These are phyloP conservation scores for Aspergillus sp. DNA, from an alignment of 2,329 filamentous ascomycete species.

Conservation along the genomic window DNA sequence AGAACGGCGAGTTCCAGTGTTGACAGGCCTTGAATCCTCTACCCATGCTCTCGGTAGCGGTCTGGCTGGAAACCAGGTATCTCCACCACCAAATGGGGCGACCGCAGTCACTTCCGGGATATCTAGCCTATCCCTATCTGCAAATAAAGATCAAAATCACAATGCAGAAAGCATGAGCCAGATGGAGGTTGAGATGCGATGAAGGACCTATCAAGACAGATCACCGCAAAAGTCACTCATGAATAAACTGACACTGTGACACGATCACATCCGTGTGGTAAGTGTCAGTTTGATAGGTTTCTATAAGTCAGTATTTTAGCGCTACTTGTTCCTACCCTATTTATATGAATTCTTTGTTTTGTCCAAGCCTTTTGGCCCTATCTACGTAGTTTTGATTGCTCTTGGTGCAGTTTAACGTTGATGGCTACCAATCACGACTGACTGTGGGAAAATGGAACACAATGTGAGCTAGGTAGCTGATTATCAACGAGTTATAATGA, in stretches of 20 bases:
- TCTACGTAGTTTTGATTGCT: background rate
- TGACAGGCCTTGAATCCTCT: conserved; percentile 60
- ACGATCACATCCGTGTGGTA: conserved; percentile 5
- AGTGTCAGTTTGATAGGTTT: conserved; percentile 1
- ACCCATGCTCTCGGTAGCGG: conserved; percentile 53
- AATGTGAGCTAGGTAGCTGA: background rate
- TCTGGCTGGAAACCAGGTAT: conserved; percentile 28
- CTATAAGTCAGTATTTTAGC: background rate
- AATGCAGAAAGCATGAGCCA: conserved; percentile 28
- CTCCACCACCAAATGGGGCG: conserved; percentile 34
- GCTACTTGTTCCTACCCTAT: background rate
- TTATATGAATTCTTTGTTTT: background rate
- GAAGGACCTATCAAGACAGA: background rate
- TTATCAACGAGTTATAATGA: background rate
- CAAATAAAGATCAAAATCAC: conserved; percentile 29
- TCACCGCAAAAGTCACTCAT: background rate
- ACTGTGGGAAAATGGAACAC: background rate
- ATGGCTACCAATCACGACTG: background rate
- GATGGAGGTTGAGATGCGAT: conserved; percentile 55
- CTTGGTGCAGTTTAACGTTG: background rate
- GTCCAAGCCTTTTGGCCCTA: background rate
- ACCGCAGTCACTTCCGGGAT: conserved; percentile 48
- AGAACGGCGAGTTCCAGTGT: conserved; percentile 51
- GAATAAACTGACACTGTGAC: conserved; percentile 6
- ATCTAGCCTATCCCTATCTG: conserved; percentile 44